Percentiles rank a stretch among this genome's conserved stretches.
phyloP scores from a whole-genome alignment of 768 basidiomycete species.

The Gelatoporia subvermispora region DNA sequence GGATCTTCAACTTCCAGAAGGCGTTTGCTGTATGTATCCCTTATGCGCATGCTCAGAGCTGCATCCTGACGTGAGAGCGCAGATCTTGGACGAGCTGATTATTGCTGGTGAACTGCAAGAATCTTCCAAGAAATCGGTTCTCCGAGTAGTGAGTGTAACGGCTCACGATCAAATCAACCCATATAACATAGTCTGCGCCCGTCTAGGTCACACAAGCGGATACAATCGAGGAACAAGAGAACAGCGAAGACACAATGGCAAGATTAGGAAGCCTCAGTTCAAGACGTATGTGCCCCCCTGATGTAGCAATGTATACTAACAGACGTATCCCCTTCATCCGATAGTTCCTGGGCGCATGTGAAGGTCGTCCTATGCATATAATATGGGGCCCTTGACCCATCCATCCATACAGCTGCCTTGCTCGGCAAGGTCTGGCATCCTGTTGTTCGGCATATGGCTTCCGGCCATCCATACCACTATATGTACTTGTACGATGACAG shows the following conservation, averaged over 20 bases:
- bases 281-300: slow-evolving; percentile 33
- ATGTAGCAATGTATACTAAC: background rate
- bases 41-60: background rate
- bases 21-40: slow-evolving; percentile 68
- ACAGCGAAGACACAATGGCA: slow-evolving; percentile 74
- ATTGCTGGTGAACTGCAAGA: slow-evolving; percentile 94
- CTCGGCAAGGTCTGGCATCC: background rate
- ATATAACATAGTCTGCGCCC: background rate
- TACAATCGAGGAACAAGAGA: slow-evolving; percentile 80
- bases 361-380: too few relatives aligned
- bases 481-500: background rate
- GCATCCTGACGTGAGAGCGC: background rate
- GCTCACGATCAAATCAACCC: background rate
- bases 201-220: slow-evolving; percentile 80
- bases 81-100: slow-evolving; percentile 91
- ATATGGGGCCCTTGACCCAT: too few relatives aligned
- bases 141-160: slow-evolving; percentile 45
- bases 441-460: too few relatives aligned
- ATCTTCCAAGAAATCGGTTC: slow-evolving; percentile 70
- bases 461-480: background rate
- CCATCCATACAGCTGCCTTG: too few relatives aligned
- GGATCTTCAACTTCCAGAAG: slow-evolving; percentile 97
- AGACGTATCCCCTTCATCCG: too few relatives aligned
- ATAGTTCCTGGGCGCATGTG: too few relatives aligned
- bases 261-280: slow-evolving; percentile 54